These are phyloP conservation scores for Borovskyia barvae DNA, from an alignment of 208 protist species.

Conservation along the genomic window DNA sequence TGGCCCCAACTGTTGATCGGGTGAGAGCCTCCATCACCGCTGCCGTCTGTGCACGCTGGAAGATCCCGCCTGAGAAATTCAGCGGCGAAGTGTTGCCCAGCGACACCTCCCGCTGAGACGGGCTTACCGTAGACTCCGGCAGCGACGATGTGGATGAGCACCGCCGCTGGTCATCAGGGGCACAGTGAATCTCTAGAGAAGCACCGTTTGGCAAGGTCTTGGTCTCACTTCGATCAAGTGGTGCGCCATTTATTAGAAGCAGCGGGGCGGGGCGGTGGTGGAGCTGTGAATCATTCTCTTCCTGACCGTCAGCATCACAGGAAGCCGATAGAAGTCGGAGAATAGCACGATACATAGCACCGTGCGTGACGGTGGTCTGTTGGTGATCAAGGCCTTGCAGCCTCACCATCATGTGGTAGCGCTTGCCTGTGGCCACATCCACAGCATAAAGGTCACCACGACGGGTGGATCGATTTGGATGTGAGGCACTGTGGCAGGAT, in stretches of 20 bases:
- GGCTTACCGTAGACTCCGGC: background rate
- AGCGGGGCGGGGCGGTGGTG: slow-evolving; percentile 4
- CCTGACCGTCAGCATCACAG: background rate
- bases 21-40: background rate
- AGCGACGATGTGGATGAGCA: too few species aligned
- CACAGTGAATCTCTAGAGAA: slow-evolving; percentile 13
- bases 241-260: slow-evolving; percentile 18
- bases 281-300: too few species aligned
- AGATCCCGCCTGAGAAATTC: too few species aligned
- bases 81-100: too few species aligned
- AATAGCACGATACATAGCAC: slow-evolving; percentile 12
- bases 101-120: slow-evolving; percentile 15
- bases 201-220: slow-evolving; percentile 15
- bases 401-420: slow-evolving; percentile 13
- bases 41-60: background rate
- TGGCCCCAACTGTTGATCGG: too few species aligned
- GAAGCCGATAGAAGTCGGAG: slow-evolving; percentile 2
- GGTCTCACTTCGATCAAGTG: slow-evolving; percentile 12
- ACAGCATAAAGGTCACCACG: slow-evolving; percentile 18
- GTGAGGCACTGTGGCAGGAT: too few species aligned
- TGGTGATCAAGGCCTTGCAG: slow-evolving; percentile 9
- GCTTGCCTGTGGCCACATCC: slow-evolving; percentile 7
- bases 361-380: slow-evolving; percentile 19
- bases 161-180: too few species aligned
- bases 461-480: too few species aligned